A percentile compares a stretch with the other conserved stretches of the same genome.
These are phyloP conservation scores for Fragaria ananassa DNA, from an alignment of 306 rosid genomes.

Conservation along the genomic window DNA sequence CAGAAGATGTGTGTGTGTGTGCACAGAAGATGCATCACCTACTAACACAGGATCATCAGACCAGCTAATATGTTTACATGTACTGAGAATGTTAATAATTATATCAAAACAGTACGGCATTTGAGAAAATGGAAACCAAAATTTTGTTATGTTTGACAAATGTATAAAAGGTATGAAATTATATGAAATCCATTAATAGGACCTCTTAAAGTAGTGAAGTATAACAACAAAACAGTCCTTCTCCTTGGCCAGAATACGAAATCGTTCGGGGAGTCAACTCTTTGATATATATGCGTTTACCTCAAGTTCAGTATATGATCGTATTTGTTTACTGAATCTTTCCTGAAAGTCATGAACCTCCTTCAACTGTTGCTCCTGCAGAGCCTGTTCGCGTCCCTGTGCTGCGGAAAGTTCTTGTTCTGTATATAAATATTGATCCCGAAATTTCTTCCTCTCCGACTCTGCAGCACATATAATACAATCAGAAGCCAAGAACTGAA, in stretches of 20 bases:
- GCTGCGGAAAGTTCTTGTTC: constrained; percentile 94
- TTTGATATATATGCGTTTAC: constrained; percentile 26
- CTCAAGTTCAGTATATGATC: constrained; percentile 54
- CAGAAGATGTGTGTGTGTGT: no score
- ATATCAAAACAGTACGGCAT: neutral
- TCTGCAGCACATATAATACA: constrained; percentile 40
- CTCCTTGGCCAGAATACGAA: constrained; percentile 6
- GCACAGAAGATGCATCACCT: neutral
- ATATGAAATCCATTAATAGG: neutral
- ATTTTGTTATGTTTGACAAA: neutral
- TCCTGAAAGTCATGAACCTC: constrained; percentile 66
- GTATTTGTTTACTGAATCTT: constrained; percentile 56
- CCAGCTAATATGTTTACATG: neutral
- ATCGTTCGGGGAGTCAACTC: neutral
- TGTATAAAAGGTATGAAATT: neutral
- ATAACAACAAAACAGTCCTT: neutral
- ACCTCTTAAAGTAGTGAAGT: neutral
- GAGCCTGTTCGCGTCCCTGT: constrained; percentile 67
- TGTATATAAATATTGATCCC: constrained; percentile 52
- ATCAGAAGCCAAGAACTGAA: constrained; percentile 12
- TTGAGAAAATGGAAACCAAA: neutral
- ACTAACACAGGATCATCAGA: neutral
- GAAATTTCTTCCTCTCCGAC: constrained; percentile 62
- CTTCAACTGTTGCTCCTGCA: constrained; percentile 74
- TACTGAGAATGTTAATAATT: neutral